Conservation (phyloP, 768 basidiomycete genomes). For the Lentinus brumalis region DNA sequence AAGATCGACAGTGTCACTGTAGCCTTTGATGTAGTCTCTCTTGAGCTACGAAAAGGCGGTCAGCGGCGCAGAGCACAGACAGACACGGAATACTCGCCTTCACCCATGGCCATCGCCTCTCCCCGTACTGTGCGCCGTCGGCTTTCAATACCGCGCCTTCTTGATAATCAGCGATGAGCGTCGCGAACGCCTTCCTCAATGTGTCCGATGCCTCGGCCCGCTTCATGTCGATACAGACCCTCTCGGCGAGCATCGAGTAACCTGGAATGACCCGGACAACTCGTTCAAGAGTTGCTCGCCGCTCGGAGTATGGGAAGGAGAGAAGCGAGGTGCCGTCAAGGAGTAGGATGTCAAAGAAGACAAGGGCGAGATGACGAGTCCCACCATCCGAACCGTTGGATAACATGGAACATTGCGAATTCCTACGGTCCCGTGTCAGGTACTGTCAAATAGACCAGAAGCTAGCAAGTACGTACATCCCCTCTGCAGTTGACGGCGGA, state of each 20-base stretch:
- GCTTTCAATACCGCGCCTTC: conserved; percentile 84
- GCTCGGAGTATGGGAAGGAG: conserved; percentile 52
- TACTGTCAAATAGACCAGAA: background rate
- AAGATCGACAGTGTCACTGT: conserved; percentile 82
- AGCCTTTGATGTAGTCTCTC: conserved; percentile 84
- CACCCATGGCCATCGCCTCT: conserved; percentile 71
- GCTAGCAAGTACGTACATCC: background rate
- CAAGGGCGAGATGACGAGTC: conserved; percentile 68
- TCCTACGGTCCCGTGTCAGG: background rate
- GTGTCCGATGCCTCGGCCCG: conserved; percentile 12
- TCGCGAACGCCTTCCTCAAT: conserved; percentile 51
- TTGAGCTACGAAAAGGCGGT: conserved; percentile 48
- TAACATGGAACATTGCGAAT: conserved; percentile 43
- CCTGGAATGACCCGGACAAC: conserved; percentile 57
- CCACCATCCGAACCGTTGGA: conserved; percentile 40
- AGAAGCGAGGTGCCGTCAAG: conserved; percentile 64
- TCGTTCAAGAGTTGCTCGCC: conserved; percentile 64
- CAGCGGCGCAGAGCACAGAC: conserved; percentile 4
- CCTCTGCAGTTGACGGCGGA: conserved; percentile 3
- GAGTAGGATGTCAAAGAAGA: conserved; percentile 86
- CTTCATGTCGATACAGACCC: conserved; percentile 42
- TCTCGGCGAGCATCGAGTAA: conserved; percentile 62
- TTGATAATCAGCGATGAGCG: conserved; percentile 51
- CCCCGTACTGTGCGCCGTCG: conserved; percentile 66
- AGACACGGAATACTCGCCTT: conserved; percentile 48